Percentiles rank a stretch among this genome's conserved stretches.
These are phyloP conservation scores for Citrus inodora DNA, from an alignment of 345 rosid species.

Conservation along the genomic window DNA sequence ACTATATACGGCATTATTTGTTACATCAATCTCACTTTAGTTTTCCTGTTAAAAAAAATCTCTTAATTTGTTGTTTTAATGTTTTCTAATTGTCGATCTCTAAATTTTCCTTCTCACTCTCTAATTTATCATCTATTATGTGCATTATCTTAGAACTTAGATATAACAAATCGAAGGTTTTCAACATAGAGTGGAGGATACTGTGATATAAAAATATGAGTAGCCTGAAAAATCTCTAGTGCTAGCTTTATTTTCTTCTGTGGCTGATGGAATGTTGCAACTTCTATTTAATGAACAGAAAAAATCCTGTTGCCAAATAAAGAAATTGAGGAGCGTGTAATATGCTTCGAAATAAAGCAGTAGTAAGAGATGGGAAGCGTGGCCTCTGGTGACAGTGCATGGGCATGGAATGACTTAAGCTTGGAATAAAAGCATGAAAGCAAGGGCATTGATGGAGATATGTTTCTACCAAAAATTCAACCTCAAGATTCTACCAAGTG, in stretches of 20 bases:
- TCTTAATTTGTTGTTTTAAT: too few relatives aligned
- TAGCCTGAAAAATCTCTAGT: not conserved
- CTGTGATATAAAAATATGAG: too few relatives aligned
- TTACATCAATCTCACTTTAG: too few relatives aligned
- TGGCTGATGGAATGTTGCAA: not conserved
- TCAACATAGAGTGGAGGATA: too few relatives aligned
- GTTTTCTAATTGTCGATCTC: too few relatives aligned
- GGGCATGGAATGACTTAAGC: constrained; percentile 43
- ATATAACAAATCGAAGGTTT: too few relatives aligned
- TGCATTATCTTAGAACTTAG: too few relatives aligned
- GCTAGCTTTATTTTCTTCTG: not conserved
- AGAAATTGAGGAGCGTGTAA: not conserved
- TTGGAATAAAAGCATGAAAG: constrained; percentile 43
- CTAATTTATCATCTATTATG: too few relatives aligned
- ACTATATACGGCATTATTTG: too few relatives aligned
- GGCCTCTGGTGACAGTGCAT: constrained; percentile 42
- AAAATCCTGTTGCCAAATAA: constrained; percentile 6
- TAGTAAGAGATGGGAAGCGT: constrained; percentile 21
- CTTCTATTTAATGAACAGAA: not conserved
- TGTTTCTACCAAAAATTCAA: constrained; percentile 44
- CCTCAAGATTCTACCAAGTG: constrained; percentile 27
- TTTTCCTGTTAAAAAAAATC: too few relatives aligned
- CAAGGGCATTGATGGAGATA: constrained; percentile 31
- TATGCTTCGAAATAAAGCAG: not conserved
- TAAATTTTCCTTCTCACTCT: too few relatives aligned